Conservation (phyloP, 148 eudicot genomes). For the Heliosperma pusillum region DNA sequence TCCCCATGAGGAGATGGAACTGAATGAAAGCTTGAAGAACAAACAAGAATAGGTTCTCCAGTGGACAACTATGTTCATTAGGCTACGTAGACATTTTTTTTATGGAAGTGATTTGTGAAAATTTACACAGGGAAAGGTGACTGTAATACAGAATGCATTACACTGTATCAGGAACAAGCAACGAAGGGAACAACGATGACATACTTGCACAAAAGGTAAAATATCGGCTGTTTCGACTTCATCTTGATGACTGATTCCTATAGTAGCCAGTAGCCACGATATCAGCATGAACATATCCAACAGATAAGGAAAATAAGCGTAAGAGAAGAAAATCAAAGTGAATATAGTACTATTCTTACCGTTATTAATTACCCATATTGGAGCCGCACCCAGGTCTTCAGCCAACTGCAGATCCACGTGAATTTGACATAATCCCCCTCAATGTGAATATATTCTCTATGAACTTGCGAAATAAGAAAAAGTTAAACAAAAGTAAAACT, state of each 20-base stretch:
- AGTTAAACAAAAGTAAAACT: background rate
- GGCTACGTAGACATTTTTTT: background rate
- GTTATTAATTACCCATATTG: constrained; percentile 87
- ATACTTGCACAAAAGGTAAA: constrained; percentile 68
- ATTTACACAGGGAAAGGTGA: background rate
- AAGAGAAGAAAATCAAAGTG: background rate
- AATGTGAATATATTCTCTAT: background rate
- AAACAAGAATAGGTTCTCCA: background rate
- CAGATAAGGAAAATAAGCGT: background rate
- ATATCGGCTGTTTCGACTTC: constrained; percentile 54
- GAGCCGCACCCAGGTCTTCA: constrained; percentile 84
- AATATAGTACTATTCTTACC: constrained; percentile 39
- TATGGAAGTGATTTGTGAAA: background rate
- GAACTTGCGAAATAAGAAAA: background rate
- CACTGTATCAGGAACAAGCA: background rate
- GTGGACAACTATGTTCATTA: background rate
- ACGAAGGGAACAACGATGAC: constrained; percentile 14
- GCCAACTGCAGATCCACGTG: constrained; percentile 55
- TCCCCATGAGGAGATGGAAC: constrained; percentile 12
- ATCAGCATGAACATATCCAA: constrained; percentile 8
- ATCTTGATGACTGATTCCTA: constrained; percentile 51
- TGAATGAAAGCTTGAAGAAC: background rate
- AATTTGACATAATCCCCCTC: background rate
- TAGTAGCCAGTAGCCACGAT: constrained; percentile 2
- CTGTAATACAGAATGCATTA: background rate